phyloP scores from a whole-genome alignment of 2,329 filamentous ascomycete species.

The Camillea tinctor region DNA sequence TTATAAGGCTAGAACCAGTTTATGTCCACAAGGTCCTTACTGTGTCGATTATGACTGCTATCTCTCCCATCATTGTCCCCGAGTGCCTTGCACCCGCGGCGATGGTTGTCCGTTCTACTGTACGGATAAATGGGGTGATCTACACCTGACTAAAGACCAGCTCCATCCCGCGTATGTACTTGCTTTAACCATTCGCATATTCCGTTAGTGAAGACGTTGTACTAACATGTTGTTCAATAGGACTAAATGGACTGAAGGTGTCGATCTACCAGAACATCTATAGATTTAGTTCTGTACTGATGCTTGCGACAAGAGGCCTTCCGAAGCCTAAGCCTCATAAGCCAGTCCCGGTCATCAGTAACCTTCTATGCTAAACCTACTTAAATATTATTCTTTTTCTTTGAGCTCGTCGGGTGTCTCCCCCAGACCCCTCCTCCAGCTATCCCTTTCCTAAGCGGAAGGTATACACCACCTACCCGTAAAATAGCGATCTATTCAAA shows the following conservation, averaged over 20 bases:
- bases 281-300: constrained; percentile 37
- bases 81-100: constrained; percentile 25
- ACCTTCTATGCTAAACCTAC: too few relatives aligned
- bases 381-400: too few relatives aligned
- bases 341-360: too few relatives aligned
- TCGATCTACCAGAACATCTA: constrained; percentile 56
- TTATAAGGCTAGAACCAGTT: constrained; percentile 35
- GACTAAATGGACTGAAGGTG: constrained; percentile 30
- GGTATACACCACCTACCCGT: neutral
- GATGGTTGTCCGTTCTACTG: constrained; percentile 30
- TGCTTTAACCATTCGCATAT: neutral
- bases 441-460: too few relatives aligned
- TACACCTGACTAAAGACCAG: constrained; percentile 33
- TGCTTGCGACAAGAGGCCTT: too few relatives aligned
- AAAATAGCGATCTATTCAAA: constrained; percentile 7
- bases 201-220: neutral
- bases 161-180: constrained; percentile 28
- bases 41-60: constrained; percentile 36
- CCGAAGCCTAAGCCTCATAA: too few relatives aligned
- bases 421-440: too few relatives aligned
- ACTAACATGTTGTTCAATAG: constrained; percentile 19
- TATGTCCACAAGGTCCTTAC: constrained; percentile 32
- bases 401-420: too few relatives aligned
- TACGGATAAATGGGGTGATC: constrained; percentile 30
- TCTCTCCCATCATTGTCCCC: constrained; percentile 35